Conservation (phyloP, 2,329 filamentous ascomycete genomes). For the Colletotrichum lini region DNA sequence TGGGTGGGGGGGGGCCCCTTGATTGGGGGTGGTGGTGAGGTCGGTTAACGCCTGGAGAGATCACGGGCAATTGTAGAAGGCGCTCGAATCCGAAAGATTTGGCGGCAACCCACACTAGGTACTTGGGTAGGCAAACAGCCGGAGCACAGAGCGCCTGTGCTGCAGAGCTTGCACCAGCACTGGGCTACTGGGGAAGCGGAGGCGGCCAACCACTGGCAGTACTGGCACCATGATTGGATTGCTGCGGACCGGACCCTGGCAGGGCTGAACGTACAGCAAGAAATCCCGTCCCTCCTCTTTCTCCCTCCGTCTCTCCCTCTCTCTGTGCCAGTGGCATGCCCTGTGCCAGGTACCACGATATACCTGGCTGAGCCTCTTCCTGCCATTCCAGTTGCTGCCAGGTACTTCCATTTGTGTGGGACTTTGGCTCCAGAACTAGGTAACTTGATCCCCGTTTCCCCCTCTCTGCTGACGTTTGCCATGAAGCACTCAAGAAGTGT, state of each 20-base stretch:
- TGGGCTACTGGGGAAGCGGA: slow-evolving; percentile 1
- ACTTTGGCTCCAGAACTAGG: background rate
- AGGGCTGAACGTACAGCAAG: slow-evolving; percentile 36
- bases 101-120: slow-evolving; percentile 31
- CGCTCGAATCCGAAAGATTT: slow-evolving; percentile 43
- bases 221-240: slow-evolving; percentile 12
- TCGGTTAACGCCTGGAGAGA: slow-evolving; percentile 36
- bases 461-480: slow-evolving; percentile 37
- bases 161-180: slow-evolving; percentile 1
- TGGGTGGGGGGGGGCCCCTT: slow-evolving; percentile 16
- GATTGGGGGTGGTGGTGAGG: slow-evolving; percentile 30
- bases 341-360: slow-evolving; percentile 22
- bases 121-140: slow-evolving; percentile 10
- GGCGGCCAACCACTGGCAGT: background rate
- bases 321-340: background rate
- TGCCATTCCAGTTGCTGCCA: slow-evolving; percentile 28
- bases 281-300: slow-evolving; percentile 20
- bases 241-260: slow-evolving; percentile 40
- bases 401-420: slow-evolving; percentile 29
- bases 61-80: slow-evolving; percentile 43
- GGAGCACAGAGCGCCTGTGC: slow-evolving; percentile 14
- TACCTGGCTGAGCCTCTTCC: slow-evolving; percentile 26
- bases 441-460: slow-evolving; percentile 29
- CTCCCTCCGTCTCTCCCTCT: slow-evolving; percentile 12
- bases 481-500: background rate